Percentiles rank a stretch among this genome's conserved stretches.
These are phyloP conservation scores for Penicillium coffeae DNA, from an alignment of 495 filamentous ascomycete genomes.

Conservation along the genomic window DNA sequence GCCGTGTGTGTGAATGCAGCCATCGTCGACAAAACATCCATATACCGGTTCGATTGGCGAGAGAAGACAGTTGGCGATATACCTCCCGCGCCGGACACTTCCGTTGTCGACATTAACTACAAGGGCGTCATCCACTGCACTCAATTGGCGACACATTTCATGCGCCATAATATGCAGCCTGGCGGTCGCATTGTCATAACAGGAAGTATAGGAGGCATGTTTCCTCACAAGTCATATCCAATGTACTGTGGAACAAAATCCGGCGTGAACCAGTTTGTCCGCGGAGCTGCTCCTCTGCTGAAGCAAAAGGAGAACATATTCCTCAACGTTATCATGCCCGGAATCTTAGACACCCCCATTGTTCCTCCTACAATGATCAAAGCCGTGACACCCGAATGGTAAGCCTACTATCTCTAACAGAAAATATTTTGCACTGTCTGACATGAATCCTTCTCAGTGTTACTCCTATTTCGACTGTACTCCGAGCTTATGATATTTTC, in stretches of 20 bases:
- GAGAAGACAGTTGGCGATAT: conserved; percentile 18
- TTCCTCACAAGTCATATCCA: conserved; percentile 25
- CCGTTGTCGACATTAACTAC: conserved; percentile 24
- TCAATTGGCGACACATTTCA: conserved; percentile 29
- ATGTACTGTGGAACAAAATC: conserved; percentile 30
- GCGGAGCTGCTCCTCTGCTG: conserved; percentile 22
- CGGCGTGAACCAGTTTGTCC: conserved; percentile 26
- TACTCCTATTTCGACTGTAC: conserved; percentile 23
- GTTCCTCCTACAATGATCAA: conserved; percentile 26
- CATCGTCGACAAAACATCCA: conserved; percentile 22
- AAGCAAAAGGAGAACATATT: conserved; percentile 28
- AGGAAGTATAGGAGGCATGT: conserved; percentile 22
- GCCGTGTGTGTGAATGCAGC: conserved; percentile 26
- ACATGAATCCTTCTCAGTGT: conserved; percentile 7
- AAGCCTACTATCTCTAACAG: too few species aligned
- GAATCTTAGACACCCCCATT: conserved; percentile 25
- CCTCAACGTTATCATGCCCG: conserved; percentile 28
- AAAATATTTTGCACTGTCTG: too few species aligned
- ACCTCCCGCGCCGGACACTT: conserved; percentile 22
- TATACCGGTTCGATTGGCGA: conserved; percentile 19
- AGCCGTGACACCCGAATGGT: conserved; percentile 27
- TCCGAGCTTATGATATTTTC: conserved; percentile 22
- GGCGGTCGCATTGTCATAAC: conserved; percentile 27
- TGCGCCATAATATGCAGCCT: conserved; percentile 25
- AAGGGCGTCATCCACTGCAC: conserved; percentile 28